Evolutionary conservation across 2,329 filamentous ascomycete species (phyloP).

Genomic region (Tolypocladium endophyticum): DNA sequence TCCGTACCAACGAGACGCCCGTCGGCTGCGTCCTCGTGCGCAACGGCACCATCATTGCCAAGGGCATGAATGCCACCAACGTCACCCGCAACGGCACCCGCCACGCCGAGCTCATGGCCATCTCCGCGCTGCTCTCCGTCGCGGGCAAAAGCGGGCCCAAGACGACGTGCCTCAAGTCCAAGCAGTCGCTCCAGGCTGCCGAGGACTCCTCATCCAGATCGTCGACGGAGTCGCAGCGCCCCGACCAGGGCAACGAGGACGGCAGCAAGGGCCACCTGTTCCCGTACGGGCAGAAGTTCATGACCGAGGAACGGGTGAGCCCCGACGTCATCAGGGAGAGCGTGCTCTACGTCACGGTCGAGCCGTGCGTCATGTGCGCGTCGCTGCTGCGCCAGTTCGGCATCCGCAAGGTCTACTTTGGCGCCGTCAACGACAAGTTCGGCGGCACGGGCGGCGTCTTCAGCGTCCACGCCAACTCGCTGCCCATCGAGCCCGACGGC

Average conservation of each 20-base stretch:
- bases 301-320: conserved; percentile 47
- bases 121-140: conserved; percentile 46
- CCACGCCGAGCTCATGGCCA: conserved; percentile 89
- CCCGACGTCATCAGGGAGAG: conserved; percentile 58
- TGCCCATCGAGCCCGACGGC: conserved; percentile 24
- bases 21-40: conserved; percentile 93
- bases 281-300: conserved; percentile 50
- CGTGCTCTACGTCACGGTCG: conserved; percentile 90
- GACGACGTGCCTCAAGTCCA: conserved; percentile 23
- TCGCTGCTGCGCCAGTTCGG: conserved; percentile 80
- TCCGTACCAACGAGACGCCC: conserved; percentile 81
- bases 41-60: conserved; percentile 66
- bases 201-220: not conserved
- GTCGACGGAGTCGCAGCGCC: conserved; percentile 7
- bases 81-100: conserved; percentile 81
- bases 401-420: conserved; percentile 87
- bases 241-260: conserved; percentile 40
- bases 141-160: conserved; percentile 16
- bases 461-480: conserved; percentile 61
- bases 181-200: conserved; percentile 10
- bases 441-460: conserved; percentile 92
- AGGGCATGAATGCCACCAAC: conserved; percentile 96
- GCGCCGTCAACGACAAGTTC: conserved; percentile 92
- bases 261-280: conserved; percentile 45
- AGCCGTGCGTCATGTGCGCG: conserved; percentile 98